Base-by-base conservation (phyloP, 805 yeast genomes). In the Ogataea ramenticola region DNA sequence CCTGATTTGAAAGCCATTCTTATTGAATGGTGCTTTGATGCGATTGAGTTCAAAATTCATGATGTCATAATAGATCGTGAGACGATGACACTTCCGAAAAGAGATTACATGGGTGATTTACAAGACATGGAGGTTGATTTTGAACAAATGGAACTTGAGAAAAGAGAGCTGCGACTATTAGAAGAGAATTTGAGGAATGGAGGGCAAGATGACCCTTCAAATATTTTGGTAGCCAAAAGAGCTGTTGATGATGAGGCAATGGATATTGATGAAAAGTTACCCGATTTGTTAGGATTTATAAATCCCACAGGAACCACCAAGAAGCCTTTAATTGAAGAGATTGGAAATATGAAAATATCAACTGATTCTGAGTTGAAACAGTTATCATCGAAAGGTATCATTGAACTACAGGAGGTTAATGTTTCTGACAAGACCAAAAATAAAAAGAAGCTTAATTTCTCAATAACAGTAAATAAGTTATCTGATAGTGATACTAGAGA, bases 1-100 rank as follows among this genome's bases (percentile, higher is more conserved):
- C 51, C 64, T 1, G 84, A 84, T 41, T 68, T 88, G 44, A 69
- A 79, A 46, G 70, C 78, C 39, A 81, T 88, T 14, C 58, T 86
- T 40, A 74, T 84, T 7, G 96, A 87, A 57, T 87, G 96, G 84
- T 82, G 95, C 54, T 59, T 88, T 35, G 95, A 87, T 56, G 75
- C 89, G 11, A 78, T 86, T 3, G 96, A 87, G 57, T 57, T 53
- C 36, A 48, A 52, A 33, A 36, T 45, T 8, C 5, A 14, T 12
- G 35, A 39, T 39, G 42, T 79, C 2, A 61, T 66, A 4, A 67
- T 89, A 16, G 85, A 82, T 44, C 65, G 96, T 43, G 83, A 81
- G 42, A 58, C 58, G 32, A 67, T 79, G 39, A 58, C 77, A 3
- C 66, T 77, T 2, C 96, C 96, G 1, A 86, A 86, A 52, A 71